phyloP scores from a whole-genome alignment of 805 yeast genomes.

The Wilhelminamyces savonicus region DNA sequence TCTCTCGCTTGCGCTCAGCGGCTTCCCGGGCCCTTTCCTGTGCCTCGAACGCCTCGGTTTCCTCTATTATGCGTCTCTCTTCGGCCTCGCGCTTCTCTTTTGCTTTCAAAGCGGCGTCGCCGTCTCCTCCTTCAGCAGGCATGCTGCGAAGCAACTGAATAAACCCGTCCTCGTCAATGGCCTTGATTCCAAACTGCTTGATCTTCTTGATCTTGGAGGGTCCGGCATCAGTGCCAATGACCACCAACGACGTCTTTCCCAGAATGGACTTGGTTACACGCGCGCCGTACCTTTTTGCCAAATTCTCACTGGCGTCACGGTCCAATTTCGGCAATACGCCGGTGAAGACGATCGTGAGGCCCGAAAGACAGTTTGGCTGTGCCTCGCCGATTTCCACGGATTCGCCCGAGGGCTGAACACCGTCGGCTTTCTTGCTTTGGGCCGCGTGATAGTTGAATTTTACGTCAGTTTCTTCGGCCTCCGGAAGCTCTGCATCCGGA shows the following conservation, averaged over 20 bases:
- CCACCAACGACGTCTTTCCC: conserved; percentile 80
- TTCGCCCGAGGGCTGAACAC: conserved; percentile 23
- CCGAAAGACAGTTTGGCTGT: conserved; percentile 77
- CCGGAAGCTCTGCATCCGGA: conserved; percentile 69
- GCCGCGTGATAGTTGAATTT: conserved; percentile 53
- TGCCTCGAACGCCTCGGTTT: conserved; percentile 39
- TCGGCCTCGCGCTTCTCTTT: conserved; percentile 63
- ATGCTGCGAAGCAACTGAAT: conserved; percentile 62
- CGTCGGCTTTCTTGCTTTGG: conserved; percentile 19
- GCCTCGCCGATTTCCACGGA: conserved; percentile 67
- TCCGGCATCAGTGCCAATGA: conserved; percentile 93
- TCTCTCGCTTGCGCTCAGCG: conserved; percentile 34
- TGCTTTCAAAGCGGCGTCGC: conserved; percentile 72
- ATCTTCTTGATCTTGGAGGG: conserved; percentile 88
- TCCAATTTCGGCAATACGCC: conserved; percentile 79
- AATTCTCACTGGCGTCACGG: conserved; percentile 64
- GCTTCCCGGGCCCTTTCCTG: conserved; percentile 31
- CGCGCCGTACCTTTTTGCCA: conserved; percentile 87
- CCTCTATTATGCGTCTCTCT: conserved; percentile 46
- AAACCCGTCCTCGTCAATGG: conserved; percentile 84
- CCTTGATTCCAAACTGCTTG: conserved; percentile 64
- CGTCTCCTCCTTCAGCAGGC: conserved; percentile 91
- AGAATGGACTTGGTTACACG: conserved; percentile 82
- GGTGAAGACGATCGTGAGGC: conserved; percentile 88
- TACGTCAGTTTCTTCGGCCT: conserved; percentile 43